Evolutionary conservation across 2,329 filamentous ascomycete genomes (phyloP).

Genomic region (Aspergillus neotritici): DNA sequence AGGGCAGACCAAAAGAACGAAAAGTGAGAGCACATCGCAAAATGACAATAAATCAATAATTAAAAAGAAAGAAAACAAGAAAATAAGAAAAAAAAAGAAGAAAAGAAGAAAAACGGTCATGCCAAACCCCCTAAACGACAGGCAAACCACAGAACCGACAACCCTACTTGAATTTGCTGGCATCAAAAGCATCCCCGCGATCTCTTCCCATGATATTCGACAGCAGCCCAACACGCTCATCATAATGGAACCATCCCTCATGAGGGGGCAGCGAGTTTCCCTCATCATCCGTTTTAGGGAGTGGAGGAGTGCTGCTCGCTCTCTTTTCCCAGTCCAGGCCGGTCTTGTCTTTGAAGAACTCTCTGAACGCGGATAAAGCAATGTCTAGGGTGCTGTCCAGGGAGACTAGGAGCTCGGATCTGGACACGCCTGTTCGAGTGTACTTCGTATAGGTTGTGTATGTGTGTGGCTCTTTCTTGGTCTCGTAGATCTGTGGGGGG

Average conservation of each 20-base stretch:
- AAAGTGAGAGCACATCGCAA: too few species aligned
- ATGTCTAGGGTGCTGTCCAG: slow-evolving; percentile 25
- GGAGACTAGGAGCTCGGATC: slow-evolving; percentile 30
- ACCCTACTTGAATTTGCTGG: neutral
- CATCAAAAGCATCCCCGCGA: neutral
- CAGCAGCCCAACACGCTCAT: slow-evolving; percentile 18
- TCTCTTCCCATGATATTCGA: slow-evolving; percentile 16
- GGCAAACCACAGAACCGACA: too few species aligned
- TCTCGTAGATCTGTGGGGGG: slow-evolving; percentile 59
- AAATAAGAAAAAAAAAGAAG: too few species aligned
- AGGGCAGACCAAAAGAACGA: too few species aligned
- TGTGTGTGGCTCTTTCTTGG: slow-evolving; percentile 51
- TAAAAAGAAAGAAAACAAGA: too few species aligned
- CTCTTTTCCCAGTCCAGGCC: slow-evolving; percentile 55
- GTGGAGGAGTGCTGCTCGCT: slow-evolving; percentile 10
- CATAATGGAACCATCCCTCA: slow-evolving; percentile 30
- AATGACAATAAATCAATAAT: too few species aligned
- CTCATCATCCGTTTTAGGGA: slow-evolving; percentile 19
- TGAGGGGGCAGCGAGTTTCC: slow-evolving; percentile 21
- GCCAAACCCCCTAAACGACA: too few species aligned
- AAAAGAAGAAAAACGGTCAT: too few species aligned
- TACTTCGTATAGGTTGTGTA: slow-evolving; percentile 57
- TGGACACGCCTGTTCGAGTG: slow-evolving; percentile 26
- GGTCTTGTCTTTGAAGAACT: slow-evolving; percentile 55
- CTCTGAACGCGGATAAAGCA: slow-evolving; percentile 50